phyloP scores from a whole-genome alignment of 345 rosid genomes.

The Capsella bursapastoris region DNA sequence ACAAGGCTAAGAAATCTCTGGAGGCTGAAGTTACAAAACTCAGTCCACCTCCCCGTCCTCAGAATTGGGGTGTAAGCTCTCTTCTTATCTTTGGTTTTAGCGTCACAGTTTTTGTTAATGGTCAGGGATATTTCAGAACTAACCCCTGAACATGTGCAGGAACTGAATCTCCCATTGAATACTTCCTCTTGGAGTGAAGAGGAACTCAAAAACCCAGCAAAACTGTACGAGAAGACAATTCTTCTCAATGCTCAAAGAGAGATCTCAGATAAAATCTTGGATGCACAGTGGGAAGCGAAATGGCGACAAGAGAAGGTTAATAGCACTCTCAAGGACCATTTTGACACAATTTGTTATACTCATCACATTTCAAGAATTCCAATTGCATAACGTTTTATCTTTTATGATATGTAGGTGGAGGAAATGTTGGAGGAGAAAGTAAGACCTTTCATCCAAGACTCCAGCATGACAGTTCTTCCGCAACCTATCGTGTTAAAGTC shows the following conservation, averaged over 20 bases:
- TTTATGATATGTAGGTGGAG: slow-evolving; percentile 57
- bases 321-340: neutral
- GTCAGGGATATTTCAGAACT: slow-evolving; percentile 1
- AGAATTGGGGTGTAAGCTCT: slow-evolving; percentile 81
- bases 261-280: slow-evolving; percentile 79
- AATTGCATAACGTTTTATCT: neutral
- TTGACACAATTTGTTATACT: neutral
- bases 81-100: slow-evolving; percentile 18
- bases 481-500: slow-evolving; percentile 63
- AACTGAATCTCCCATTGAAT: slow-evolving; percentile 79
- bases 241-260: slow-evolving; percentile 95
- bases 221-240: slow-evolving; percentile 87
- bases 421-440: slow-evolving; percentile 88
- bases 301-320: slow-evolving; percentile 94
- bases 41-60: slow-evolving; percentile 82
- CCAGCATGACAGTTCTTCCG: slow-evolving; percentile 56
- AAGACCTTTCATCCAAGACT: slow-evolving; percentile 65
- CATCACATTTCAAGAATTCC: slow-evolving; percentile 3
- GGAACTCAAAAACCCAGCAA: slow-evolving; percentile 79
- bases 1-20: slow-evolving; percentile 82
- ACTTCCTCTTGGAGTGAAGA: slow-evolving; percentile 88
- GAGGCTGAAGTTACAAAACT: slow-evolving; percentile 80
- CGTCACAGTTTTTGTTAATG: slow-evolving; percentile 5
- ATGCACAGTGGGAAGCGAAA: slow-evolving; percentile 85
- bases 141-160: slow-evolving; percentile 54